Evolutionary conservation across 2,329 filamentous ascomycete genomes (phyloP).

Genomic region (Ophioceras dolichostomum): DNA sequence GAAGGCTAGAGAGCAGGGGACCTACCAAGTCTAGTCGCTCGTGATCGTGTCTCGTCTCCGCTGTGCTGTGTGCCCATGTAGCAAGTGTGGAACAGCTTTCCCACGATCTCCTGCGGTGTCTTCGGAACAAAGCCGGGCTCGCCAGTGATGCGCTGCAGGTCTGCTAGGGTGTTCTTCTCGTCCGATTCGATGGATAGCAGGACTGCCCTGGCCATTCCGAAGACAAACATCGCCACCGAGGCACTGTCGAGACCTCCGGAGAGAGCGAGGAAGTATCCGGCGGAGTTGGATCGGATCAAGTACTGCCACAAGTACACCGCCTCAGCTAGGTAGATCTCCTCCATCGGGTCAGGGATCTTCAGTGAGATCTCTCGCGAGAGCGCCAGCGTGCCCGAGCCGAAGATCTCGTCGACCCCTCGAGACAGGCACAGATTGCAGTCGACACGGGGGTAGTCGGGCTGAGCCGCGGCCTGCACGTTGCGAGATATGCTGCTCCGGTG

Average conservation of each 20-base stretch:
- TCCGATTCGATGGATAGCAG: slow-evolving; percentile 7
- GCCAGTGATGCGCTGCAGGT: slow-evolving; percentile 8
- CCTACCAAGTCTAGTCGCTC: too few species aligned
- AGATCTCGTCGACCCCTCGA: slow-evolving; percentile 12
- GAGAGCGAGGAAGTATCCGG: slow-evolving; percentile 9
- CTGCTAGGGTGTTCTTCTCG: slow-evolving; percentile 6
- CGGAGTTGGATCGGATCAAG: slow-evolving; percentile 7
- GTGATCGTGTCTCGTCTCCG: slow-evolving; percentile 41
- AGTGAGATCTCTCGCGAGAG: slow-evolving; percentile 6
- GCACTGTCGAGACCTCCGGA: slow-evolving; percentile 11
- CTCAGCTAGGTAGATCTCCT: slow-evolving; percentile 18
- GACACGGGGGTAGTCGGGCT: slow-evolving; percentile 9
- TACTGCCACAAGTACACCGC: slow-evolving; percentile 12
- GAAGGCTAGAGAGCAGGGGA: too few species aligned
- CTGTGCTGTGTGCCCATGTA: slow-evolving; percentile 53
- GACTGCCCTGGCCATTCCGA: slow-evolving; percentile 9
- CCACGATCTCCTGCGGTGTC: slow-evolving; percentile 8
- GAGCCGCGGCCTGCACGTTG: slow-evolving; percentile 9
- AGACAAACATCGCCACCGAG: slow-evolving; percentile 10
- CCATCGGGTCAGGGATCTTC: slow-evolving; percentile 13
- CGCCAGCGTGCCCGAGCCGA: slow-evolving; percentile 7
- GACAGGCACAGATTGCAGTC: slow-evolving; percentile 11
- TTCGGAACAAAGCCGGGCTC: slow-evolving; percentile 5
- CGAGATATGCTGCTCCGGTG: slow-evolving; percentile 8
- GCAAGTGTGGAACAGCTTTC: slow-evolving; percentile 22